Evolutionary conservation across 2,329 filamentous ascomycete species (phyloP), one percentile per base, ranked within the genome.

Genomic region (Ophiostoma himal-ulmi): DNA sequence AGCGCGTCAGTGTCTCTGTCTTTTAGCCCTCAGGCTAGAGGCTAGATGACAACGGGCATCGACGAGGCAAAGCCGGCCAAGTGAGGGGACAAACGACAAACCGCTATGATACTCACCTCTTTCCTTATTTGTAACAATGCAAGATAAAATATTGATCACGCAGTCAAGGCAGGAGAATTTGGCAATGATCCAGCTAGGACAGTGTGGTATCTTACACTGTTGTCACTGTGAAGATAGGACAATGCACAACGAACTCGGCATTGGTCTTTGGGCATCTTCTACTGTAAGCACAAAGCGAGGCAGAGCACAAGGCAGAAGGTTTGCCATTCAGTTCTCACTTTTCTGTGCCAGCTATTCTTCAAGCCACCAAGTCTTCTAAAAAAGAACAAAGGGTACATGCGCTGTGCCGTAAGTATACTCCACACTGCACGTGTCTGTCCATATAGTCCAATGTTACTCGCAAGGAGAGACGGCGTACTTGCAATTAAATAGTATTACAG

Each of bases 391-490:
- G 52, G n/a, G 17, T 57, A 57, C 48, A 57, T 57, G 52, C 52
- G 10, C 52, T 57, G 52, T 22, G 48, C n/a, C 20, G 48, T 57
- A 10, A 5, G 44, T n/a, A 22, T 57, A 26, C 52, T 26, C 52
- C 52, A 57, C 52, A 57, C 52, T 57, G 22, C 52, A 57, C 52
- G 52, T 57, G 52, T 57, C 22, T 57, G 8, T 10, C n/a, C 52
- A 57, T 57, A 57, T 10, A 57, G n/a, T 26, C 52, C n/a, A 57
- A 57, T 54, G 52, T 57, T 57, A 26, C 52, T 57, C 17, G 52
- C 52, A 57, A 17, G 14, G 14, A 48, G 52, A 57, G n/a, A 57
- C 52, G n/a, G 22, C 26, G 22, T 57, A 57, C 52, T 54, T n/a
- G 44, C 17, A 2, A 26, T 3, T 11, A 30, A 30, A 30, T 30